Conservation (phyloP, 345 rosid species). For the Barbarea vulgaris region DNA sequence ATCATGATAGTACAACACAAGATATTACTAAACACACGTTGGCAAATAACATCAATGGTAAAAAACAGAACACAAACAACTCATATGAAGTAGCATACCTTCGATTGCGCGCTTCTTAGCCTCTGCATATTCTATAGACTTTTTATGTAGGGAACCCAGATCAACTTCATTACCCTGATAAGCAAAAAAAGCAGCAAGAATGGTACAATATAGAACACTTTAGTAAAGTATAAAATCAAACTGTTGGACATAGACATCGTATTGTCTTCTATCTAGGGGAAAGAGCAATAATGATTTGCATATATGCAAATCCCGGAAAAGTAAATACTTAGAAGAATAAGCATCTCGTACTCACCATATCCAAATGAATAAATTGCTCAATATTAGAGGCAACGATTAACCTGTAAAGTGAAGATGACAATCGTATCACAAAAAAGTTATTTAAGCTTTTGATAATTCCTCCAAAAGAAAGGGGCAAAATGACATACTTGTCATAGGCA, state of each 20-base stretch:
- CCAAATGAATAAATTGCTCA: slow-evolving; percentile 68
- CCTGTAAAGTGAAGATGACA: slow-evolving; percentile 46
- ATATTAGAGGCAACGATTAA: slow-evolving; percentile 56
- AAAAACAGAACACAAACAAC: not conserved
- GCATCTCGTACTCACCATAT: slow-evolving; percentile 60
- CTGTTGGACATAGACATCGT: too few relatives aligned
- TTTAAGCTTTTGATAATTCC: not conserved
- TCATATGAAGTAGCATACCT: slow-evolving; percentile 48
- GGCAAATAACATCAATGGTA: not conserved
- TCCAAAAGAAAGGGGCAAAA: not conserved
- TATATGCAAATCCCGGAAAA: not conserved
- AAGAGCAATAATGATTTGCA: too few relatives aligned
- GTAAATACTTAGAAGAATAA: not conserved
- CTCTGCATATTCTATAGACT: slow-evolving; percentile 60
- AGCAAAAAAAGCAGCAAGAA: not conserved
- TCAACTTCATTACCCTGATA: slow-evolving; percentile 64
- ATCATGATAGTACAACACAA: not conserved
- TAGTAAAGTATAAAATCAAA: not conserved
- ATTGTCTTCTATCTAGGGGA: too few relatives aligned
- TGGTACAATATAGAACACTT: not conserved
- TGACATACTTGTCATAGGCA: slow-evolving; percentile 64
- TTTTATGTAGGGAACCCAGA: slow-evolving; percentile 49
- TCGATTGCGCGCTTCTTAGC: slow-evolving; percentile 67
- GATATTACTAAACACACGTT: not conserved
- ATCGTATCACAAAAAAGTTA: slow-evolving; percentile 16